A percentile compares a stretch with the other conserved stretches of the same genome.
These are phyloP conservation scores for Nannizzia gypsea DNA, from an alignment of 2,329 filamentous ascomycete genomes.

Conservation along the genomic window DNA sequence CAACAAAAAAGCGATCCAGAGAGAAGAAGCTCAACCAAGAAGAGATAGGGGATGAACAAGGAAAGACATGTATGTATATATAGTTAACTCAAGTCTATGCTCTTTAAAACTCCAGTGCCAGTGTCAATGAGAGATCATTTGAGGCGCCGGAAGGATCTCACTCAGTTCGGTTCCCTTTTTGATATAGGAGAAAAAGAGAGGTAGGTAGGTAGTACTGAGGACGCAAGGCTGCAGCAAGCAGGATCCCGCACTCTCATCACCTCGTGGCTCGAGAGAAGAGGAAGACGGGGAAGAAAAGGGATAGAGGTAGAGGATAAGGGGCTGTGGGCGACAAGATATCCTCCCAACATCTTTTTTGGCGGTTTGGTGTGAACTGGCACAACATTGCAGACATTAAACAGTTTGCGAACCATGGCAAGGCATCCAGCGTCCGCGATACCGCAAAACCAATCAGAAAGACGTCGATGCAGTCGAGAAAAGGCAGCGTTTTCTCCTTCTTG, in stretches of 20 bases:
- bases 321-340: too few relatives aligned
- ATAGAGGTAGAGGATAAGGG: neutral
- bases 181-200: too few relatives aligned
- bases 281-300: neutral
- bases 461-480: neutral
- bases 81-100: too few relatives aligned
- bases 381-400: too few relatives aligned
- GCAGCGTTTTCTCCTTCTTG: neutral
- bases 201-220: neutral
- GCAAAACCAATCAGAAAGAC: neutral
- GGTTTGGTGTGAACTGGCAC: too few relatives aligned
- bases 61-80: neutral
- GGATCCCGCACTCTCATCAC: neutral
- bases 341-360: neutral
- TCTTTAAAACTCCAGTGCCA: too few relatives aligned
- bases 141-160: too few relatives aligned
- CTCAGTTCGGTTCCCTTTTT: too few relatives aligned
- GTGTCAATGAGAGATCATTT: too few relatives aligned
- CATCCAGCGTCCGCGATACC: neutral
- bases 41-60: neutral
- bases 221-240: neutral
- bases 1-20: neutral
- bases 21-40: neutral
- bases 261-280: neutral
- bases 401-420: too few relatives aligned